phyloP scores from a whole-genome alignment of 768 basidiomycete species.

The Podaxis pistillaris region DNA sequence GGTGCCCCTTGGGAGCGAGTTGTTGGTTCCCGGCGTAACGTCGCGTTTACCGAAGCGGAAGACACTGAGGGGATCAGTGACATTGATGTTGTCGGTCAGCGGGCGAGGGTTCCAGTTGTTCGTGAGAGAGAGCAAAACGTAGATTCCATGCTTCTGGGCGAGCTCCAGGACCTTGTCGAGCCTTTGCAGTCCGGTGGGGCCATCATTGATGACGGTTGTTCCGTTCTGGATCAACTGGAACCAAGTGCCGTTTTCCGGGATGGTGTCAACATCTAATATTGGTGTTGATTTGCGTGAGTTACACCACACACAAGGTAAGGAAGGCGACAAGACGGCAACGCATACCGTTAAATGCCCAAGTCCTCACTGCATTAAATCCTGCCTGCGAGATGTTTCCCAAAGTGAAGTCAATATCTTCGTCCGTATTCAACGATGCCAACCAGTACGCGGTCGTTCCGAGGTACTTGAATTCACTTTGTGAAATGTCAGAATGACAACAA shows the following conservation, averaged over 20 bases:
- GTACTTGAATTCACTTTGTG: conserved; percentile 26
- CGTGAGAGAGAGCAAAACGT: conserved; percentile 54
- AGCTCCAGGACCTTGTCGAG: conserved; percentile 56
- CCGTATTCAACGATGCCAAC: conserved; percentile 52
- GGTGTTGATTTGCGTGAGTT: background rate
- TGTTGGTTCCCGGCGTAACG: conserved; percentile 30
- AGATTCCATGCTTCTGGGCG: conserved; percentile 53
- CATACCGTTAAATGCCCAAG: conserved; percentile 73
- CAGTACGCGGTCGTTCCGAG: conserved; percentile 66
- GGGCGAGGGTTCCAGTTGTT: conserved; percentile 59
- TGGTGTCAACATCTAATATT: conserved; percentile 44
- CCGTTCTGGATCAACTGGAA: conserved; percentile 60
- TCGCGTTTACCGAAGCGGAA: conserved; percentile 26
- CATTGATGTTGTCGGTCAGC: conserved; percentile 25
- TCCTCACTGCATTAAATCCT: conserved; percentile 58
- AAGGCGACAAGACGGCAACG: conserved; percentile 12
- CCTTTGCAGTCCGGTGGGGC: conserved; percentile 60
- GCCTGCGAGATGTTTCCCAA: conserved; percentile 54
- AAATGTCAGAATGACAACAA: conserved; percentile 6
- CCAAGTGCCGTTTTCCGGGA: conserved; percentile 60
- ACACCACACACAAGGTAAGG: conserved; percentile 1
- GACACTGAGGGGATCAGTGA: conserved; percentile 19
- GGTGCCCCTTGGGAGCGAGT: conserved; percentile 45
- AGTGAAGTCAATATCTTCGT: conserved; percentile 55
- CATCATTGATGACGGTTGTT: conserved; percentile 52